Evolutionary conservation across 148 eudicot species (phyloP).

Genomic region (Chenopodium berlandieri): DNA sequence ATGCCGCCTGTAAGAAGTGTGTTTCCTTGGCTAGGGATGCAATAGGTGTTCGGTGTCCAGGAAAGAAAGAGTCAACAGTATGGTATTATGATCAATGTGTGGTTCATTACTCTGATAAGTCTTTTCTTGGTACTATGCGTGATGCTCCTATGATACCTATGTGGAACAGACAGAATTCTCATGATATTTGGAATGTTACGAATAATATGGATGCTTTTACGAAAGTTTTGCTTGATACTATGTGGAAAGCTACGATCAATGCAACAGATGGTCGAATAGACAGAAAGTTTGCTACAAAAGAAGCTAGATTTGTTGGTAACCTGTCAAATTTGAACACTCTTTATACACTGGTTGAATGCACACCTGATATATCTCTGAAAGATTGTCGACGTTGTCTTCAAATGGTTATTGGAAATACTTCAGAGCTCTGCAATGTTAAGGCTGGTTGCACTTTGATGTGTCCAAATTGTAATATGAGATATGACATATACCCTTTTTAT

Average conservation of each 20-base stretch:
- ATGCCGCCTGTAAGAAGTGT: conserved; percentile 28
- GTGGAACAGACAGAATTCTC: conserved; percentile 38
- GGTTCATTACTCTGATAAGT: conserved; percentile 25
- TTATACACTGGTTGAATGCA: conserved; percentile 34
- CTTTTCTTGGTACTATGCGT: conserved; percentile 33
- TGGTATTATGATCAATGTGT: conserved; percentile 39
- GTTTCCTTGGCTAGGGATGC: conserved; percentile 16
- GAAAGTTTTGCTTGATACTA: conserved; percentile 25
- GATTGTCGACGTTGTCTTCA: conserved; percentile 29
- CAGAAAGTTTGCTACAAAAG: conserved; percentile 32
- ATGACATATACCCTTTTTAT: conserved; percentile 35
- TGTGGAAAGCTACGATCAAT: conserved; percentile 26
- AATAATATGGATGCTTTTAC: conserved; percentile 28
- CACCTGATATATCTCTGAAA: conserved; percentile 31
- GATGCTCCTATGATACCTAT: conserved; percentile 37
- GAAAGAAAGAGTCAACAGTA: conserved; percentile 33
- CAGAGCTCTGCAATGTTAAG: conserved; percentile 33
- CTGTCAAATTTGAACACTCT: conserved; percentile 21
- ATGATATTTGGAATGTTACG: conserved; percentile 30
- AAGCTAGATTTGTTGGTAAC: conserved; percentile 26
- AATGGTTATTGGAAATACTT: conserved; percentile 33
- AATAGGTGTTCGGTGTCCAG: conserved; percentile 28
- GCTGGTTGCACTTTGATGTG: conserved; percentile 44
- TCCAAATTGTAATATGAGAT: conserved; percentile 38
- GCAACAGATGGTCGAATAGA: conserved; percentile 28